A percentile compares a stretch with the other conserved stretches of the same genome.
Evolutionary conservation across 2,329 filamentous ascomycete genomes (phyloP).

Genomic region (Saccharata proteae): DNA sequence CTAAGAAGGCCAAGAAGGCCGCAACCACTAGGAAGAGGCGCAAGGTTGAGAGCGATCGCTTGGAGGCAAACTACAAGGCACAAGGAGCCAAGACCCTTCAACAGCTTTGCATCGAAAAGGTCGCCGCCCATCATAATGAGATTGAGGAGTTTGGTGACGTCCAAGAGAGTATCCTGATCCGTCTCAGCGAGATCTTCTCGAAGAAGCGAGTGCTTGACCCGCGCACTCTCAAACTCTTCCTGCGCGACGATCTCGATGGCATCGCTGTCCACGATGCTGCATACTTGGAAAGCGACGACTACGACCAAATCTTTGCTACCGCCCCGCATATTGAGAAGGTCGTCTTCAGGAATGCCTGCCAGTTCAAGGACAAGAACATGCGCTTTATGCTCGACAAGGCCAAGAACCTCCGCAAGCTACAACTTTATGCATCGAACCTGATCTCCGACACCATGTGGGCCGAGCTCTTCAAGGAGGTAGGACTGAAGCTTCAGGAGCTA

Average conservation of each 20-base stretch:
- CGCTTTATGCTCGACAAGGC: constrained; percentile 67
- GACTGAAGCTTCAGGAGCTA: constrained; percentile 51
- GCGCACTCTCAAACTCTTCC: constrained; percentile 36
- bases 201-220: constrained; percentile 48
- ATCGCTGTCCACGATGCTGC: constrained; percentile 51
- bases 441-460: constrained; percentile 67
- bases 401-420: constrained; percentile 56
- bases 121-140: constrained; percentile 50
- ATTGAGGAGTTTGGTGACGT: constrained; percentile 54
- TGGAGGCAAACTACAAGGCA: constrained; percentile 55
- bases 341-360: constrained; percentile 73
- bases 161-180: constrained; percentile 43
- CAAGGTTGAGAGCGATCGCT: constrained; percentile 68
- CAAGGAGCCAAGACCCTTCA: constrained; percentile 58
- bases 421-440: constrained; percentile 75
- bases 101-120: constrained; percentile 51
- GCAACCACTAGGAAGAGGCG: constrained; percentile 51
- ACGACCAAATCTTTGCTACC: constrained; percentile 65
- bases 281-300: constrained; percentile 62
- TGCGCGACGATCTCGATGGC: constrained; percentile 40
- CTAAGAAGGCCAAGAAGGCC: constrained; percentile 47
- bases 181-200: constrained; percentile 51
- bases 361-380: constrained; percentile 77
- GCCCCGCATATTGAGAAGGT: constrained; percentile 58
- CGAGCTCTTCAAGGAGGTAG: constrained; percentile 54